Conservation (phyloP, 768 basidiomycete species). For the Boletus coccyginus region DNA sequence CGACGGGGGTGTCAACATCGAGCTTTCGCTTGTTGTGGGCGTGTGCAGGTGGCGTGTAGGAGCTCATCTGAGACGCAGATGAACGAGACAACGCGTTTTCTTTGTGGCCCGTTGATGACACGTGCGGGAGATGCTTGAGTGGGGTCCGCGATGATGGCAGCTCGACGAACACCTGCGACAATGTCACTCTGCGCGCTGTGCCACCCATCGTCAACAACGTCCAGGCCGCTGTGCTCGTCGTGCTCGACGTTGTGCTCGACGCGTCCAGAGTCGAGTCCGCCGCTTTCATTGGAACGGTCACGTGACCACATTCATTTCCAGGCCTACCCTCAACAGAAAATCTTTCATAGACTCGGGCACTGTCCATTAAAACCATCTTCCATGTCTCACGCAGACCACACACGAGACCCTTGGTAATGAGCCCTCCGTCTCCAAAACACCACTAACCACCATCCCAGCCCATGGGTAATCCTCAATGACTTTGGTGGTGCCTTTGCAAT, state of each 20-base stretch:
- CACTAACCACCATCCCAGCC: conserved; percentile 47
- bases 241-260: conserved; percentile 19
- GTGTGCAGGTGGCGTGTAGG: conserved; percentile 30
- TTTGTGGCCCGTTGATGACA: conserved; percentile 38
- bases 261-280: conserved; percentile 12
- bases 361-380: neutral
- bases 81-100: conserved; percentile 45
- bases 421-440: neutral
- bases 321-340: conserved; percentile 34
- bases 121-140: conserved; percentile 23
- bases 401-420: conserved; percentile 84
- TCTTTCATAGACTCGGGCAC: neutral
- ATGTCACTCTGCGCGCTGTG: conserved; percentile 23
- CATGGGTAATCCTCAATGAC: conserved; percentile 98
- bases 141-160: conserved; percentile 41
- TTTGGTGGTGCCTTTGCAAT: conserved; percentile 97
- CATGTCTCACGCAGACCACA: conserved; percentile 92
- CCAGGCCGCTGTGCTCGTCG: conserved; percentile 14
- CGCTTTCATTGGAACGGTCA: conserved; percentile 30
- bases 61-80: conserved; percentile 26
- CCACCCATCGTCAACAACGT: conserved; percentile 18
- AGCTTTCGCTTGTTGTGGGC: conserved; percentile 50
- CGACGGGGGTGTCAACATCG: conserved; percentile 26
- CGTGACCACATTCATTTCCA: conserved; percentile 14
- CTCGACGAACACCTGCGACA: conserved; percentile 55